Percentiles rank a stretch among this genome's conserved stretches.
phyloP scores from a whole-genome alignment of 441 rosid genomes.

The Erysimum pusillum region DNA sequence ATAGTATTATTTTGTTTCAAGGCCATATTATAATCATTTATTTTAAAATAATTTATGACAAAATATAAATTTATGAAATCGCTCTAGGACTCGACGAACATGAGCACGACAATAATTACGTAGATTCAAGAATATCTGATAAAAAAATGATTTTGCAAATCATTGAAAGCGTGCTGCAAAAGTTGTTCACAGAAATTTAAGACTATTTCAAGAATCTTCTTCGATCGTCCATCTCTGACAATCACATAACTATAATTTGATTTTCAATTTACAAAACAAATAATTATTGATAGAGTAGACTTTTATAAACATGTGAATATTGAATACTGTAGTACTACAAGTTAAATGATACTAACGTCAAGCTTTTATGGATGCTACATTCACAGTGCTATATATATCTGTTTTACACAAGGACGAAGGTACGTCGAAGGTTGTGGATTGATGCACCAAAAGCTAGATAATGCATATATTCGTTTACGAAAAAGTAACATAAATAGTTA shows the following conservation, averaged over 20 bases:
- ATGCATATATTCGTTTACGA: neutral
- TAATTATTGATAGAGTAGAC: neutral
- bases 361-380: neutral
- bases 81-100: too few relatives aligned
- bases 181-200: constrained; percentile 3
- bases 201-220: neutral
- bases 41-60: too few relatives aligned
- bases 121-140: neutral
- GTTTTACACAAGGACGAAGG: too few relatives aligned
- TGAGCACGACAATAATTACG: too few relatives aligned
- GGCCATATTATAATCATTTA: too few relatives aligned
- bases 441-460: neutral
- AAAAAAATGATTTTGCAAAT: neutral
- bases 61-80: too few relatives aligned
- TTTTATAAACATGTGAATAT: neutral
- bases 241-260: neutral
- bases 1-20: too few relatives aligned
- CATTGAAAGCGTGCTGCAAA: constrained; percentile 15
- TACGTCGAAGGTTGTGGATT: neutral
- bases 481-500: too few relatives aligned
- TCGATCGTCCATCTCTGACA: neutral
- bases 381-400: too few relatives aligned
- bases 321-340: neutral
- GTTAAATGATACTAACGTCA: neutral
- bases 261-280: neutral